Base-by-base conservation (phyloP, 305 asterid genomes). In the Vinca major region DNA sequence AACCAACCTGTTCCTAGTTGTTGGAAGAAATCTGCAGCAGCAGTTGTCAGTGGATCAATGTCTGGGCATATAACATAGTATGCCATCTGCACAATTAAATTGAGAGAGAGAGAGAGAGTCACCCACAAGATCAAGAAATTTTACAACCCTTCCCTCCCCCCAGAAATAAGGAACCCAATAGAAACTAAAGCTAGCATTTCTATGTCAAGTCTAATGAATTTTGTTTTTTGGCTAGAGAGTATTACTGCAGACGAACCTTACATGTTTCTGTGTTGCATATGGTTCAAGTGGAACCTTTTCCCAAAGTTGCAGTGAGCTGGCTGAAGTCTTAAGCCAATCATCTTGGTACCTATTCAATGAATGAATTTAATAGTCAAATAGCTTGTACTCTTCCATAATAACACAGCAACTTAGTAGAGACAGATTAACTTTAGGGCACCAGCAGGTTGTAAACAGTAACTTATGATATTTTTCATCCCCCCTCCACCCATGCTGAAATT, bases 261-360 rank as follows among this genome's bases (percentile, higher is more conserved):
- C 99, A 80, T 94, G 86, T 80, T 94, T 94, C 52, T 85, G 91
- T 62, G 92, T 85, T 20, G 98, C 99, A 71, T 94, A 94, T 63
- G 99, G 99, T 83, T 94, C 99, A 73, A 94, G 84, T 67, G 98
- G 99, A 80, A 97, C 99, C 87, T 94, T 94, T 67, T 94, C 99
- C 99, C 99, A 94, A 75, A 86, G 67, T 71, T 89, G 92, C 61
- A 94, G 83, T 75, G 95, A 89, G 80, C 85, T 85, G 56, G 97
- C 84, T 17, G 99, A 88, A 62, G 94, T 86, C 83, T 94, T 94
- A 51, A 94, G 98, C 98, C 99, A 94, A 81, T 94, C 99, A 68
- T 94, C 97, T 86, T 94, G 98, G 85, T 94, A 94, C 87, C 98
- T 94, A 67, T 76, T 55, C 66, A 66, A 63, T 62, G 71, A 77